These are phyloP conservation scores for Globisporangium acanthophoron DNA, from an alignment of 352 stramenopile species.

Conservation along the genomic window DNA sequence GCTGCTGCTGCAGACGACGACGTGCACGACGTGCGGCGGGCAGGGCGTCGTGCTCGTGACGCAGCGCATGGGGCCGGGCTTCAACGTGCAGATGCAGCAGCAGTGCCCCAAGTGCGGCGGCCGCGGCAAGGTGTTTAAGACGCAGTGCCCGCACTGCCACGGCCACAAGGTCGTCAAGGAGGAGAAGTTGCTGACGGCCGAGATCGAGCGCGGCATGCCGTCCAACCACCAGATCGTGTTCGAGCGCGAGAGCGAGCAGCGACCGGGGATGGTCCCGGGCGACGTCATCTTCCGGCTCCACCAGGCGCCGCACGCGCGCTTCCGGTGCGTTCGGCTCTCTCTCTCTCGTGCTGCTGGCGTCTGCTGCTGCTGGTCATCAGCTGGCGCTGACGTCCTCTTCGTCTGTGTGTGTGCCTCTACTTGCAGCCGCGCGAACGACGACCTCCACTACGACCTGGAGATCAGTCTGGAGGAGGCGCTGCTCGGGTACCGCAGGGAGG, in stretches of 20 bases:
- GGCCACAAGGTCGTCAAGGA: conserved; percentile 80
- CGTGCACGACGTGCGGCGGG: conserved; percentile 69
- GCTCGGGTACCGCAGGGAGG: conserved; percentile 90
- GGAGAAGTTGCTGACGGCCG: conserved; percentile 71
- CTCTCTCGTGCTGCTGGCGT: neutral
- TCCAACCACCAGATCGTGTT: conserved; percentile 84
- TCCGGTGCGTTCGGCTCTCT: conserved; percentile 58
- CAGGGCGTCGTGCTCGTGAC: conserved; percentile 72
- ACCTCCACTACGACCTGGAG: conserved; percentile 93
- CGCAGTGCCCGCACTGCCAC: conserved; percentile 89
- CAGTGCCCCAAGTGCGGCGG: conserved; percentile 75
- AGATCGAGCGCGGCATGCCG: conserved; percentile 80
- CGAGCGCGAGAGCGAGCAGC: conserved; percentile 80
- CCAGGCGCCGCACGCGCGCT: conserved; percentile 85
- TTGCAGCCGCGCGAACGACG: conserved; percentile 86
- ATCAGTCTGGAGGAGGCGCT: conserved; percentile 96
- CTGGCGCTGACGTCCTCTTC: too few relatives aligned
- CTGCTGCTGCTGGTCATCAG: neutral
- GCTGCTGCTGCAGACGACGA: conserved; percentile 30
- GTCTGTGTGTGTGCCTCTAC: too few relatives aligned
- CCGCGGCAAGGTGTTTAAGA: conserved; percentile 93
- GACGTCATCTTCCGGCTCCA: conserved; percentile 95
- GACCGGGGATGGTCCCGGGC: conserved; percentile 83
- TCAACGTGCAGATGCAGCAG: conserved; percentile 90
- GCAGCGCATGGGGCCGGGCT: conserved; percentile 77